phyloP scores from a whole-genome alignment of 2,329 filamentous ascomycete species.

The Aaosphaeria pasadenensis region DNA sequence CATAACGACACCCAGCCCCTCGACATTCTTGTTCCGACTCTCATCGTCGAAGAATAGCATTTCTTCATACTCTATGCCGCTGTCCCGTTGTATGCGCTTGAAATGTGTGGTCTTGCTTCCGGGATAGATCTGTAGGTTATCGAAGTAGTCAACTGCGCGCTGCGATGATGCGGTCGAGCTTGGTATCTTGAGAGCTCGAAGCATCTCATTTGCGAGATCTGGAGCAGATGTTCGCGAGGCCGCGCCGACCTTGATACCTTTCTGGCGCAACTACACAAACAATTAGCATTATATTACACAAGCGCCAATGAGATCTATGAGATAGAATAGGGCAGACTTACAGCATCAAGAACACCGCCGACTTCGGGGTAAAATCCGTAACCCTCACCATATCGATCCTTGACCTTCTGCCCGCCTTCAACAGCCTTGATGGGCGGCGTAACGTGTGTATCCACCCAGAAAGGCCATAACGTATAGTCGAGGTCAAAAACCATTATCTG shows the following conservation, averaged over 20 bases:
- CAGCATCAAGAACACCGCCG: conserved; percentile 37
- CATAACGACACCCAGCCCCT: conserved; percentile 78
- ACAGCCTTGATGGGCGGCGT: conserved; percentile 64
- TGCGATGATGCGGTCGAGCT: conserved; percentile 49
- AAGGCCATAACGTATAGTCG: conserved; percentile 98
- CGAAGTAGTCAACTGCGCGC: conserved; percentile 52
- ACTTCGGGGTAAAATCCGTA: conserved; percentile 50
- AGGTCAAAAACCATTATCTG: conserved; percentile 89
- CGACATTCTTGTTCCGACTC: conserved; percentile 78
- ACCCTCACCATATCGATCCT: conserved; percentile 48
- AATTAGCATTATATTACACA: no score
- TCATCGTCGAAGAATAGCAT: conserved; percentile 98
- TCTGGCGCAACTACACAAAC: conserved; percentile 36
- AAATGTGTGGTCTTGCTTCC: conserved; percentile 86
- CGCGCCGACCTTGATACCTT: conserved; percentile 61
- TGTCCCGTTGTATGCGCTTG: conserved; percentile 66
- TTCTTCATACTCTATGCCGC: conserved; percentile 70
- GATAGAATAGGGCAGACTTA: conserved; percentile 9
- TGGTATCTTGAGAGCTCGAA: conserved; percentile 67
- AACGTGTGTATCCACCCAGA: conserved; percentile 96
- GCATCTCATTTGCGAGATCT: conserved; percentile 74
- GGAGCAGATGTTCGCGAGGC: conserved; percentile 81
- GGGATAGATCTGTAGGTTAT: conserved; percentile 63
- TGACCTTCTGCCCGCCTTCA: conserved; percentile 45
- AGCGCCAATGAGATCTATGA: not conserved